These are phyloP conservation scores for Myxozyma udenii DNA, from an alignment of 805 yeast species.

Conservation along the genomic window DNA sequence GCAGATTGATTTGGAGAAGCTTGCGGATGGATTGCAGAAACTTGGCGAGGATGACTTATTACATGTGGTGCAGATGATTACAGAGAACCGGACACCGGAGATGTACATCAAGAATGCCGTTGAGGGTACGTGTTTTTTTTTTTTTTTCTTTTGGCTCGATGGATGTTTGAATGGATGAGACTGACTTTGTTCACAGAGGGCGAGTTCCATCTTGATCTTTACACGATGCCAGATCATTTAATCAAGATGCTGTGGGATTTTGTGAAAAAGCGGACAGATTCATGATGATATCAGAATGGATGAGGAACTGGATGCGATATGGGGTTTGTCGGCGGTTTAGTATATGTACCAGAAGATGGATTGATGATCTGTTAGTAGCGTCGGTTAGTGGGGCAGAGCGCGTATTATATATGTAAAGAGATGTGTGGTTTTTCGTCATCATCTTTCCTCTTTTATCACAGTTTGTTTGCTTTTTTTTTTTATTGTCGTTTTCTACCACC, in stretches of 20 bases:
- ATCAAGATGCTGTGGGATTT: conserved; percentile 93
- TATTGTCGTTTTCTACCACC: too few relatives aligned
- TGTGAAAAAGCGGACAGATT: conserved; percentile 48
- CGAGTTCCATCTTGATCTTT: conserved; percentile 93
- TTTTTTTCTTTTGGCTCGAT: neutral
- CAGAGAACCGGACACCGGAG: conserved; percentile 90
- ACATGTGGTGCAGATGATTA: conserved; percentile 95
- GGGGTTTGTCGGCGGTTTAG: too few relatives aligned
- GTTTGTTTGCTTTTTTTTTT: too few relatives aligned
- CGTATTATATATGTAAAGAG: too few relatives aligned
- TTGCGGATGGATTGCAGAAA: conserved; percentile 86
- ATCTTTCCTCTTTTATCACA: too few relatives aligned
- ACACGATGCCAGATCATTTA: conserved; percentile 85
- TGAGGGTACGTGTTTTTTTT: conserved; percentile 44
- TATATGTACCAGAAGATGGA: too few relatives aligned
- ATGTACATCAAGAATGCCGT: conserved; percentile 95
- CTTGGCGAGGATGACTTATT: conserved; percentile 87
- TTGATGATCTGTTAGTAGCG: neutral
- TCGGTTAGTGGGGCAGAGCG: neutral
- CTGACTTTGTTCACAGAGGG: conserved; percentile 51
- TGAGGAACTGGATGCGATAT: too few relatives aligned
- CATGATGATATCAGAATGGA: neutral
- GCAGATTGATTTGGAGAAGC: conserved; percentile 76
- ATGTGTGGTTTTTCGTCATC: too few relatives aligned
- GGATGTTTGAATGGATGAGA: neutral